Conservation (phyloP, 495 filamentous ascomycete species). For the Penicillium goetzii region DNA sequence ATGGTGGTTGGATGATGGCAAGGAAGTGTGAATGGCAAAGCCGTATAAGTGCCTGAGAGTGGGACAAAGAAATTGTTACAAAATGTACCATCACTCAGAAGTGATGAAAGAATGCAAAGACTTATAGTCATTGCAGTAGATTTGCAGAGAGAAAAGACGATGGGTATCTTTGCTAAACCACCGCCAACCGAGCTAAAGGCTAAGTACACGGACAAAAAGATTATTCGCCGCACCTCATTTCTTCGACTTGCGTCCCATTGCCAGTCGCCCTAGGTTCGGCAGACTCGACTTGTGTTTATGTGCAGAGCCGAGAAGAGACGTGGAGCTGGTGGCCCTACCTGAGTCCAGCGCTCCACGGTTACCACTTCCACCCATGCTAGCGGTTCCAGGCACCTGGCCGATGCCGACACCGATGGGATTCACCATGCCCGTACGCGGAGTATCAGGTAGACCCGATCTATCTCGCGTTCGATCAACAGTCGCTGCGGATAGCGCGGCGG, state of each 20-base stretch:
- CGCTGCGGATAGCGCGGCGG: slow-evolving; percentile 40
- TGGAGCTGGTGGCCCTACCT: slow-evolving; percentile 26
- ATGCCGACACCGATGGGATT: slow-evolving; percentile 17
- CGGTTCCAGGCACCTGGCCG: slow-evolving; percentile 22
- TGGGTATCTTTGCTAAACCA: slow-evolving; percentile 11
- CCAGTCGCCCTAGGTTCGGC: slow-evolving; percentile 70
- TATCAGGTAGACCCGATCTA: slow-evolving; percentile 44
- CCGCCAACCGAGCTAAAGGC: slow-evolving; percentile 10
- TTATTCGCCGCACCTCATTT: slow-evolving; percentile 29
- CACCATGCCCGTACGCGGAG: slow-evolving; percentile 34
- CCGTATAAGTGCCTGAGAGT: background rate
- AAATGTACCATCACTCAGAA: background rate
- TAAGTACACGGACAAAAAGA: slow-evolving; percentile 2
- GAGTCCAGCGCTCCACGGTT: background rate
- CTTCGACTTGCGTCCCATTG: slow-evolving; percentile 62
- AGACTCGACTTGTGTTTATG: slow-evolving; percentile 66
- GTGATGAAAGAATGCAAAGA: background rate
- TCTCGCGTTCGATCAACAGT: slow-evolving; percentile 48
- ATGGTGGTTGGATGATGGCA: background rate
- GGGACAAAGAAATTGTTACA: background rate
- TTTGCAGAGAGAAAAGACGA: slow-evolving; percentile 1
- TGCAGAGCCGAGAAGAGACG: slow-evolving; percentile 42
- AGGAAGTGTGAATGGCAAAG: background rate
- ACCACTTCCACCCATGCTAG: slow-evolving; percentile 23
- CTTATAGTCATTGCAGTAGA: background rate